phyloP scores from a whole-genome alignment of 345 rosid genomes.

The Salix dunnii region DNA sequence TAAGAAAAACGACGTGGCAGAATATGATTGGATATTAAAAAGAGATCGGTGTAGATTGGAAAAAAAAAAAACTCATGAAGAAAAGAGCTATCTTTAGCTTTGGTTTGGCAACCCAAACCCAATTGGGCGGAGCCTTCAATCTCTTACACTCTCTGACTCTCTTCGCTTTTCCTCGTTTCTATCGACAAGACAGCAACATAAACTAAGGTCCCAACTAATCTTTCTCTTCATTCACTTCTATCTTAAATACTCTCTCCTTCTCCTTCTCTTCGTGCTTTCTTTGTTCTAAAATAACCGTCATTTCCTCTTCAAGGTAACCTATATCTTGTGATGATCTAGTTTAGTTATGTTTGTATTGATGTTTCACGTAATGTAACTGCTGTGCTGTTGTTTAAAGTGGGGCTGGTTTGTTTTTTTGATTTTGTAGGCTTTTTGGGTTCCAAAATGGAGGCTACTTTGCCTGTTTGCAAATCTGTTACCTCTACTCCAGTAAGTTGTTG shows the following conservation, averaged over 20 bases:
- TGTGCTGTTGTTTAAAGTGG: not conserved
- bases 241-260: not conserved
- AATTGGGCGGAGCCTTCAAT: constrained; percentile 46
- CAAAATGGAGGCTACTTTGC: constrained; percentile 68
- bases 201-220: not conserved
- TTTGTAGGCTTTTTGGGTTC: constrained; percentile 8
- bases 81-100: not conserved
- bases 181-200: constrained; percentile 19
- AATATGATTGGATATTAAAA: not conserved
- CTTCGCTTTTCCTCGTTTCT: constrained; percentile 26
- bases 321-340: not conserved
- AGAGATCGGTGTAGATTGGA: not conserved
- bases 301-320: not conserved
- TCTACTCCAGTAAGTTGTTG: constrained; percentile 54
- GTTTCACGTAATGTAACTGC: not conserved
- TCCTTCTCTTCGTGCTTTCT: not conserved
- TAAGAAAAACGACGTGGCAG: not conserved
- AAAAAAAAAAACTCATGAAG: not conserved
- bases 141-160: not conserved
- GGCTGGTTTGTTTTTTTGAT: not conserved
- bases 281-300: not conserved
- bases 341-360: not conserved
- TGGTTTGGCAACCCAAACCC: constrained; percentile 5
- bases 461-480: constrained; percentile 52
- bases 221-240: not conserved